Conservation (phyloP, 108 stramenopile genomes). For the Nannochloropsis salina region DNA sequence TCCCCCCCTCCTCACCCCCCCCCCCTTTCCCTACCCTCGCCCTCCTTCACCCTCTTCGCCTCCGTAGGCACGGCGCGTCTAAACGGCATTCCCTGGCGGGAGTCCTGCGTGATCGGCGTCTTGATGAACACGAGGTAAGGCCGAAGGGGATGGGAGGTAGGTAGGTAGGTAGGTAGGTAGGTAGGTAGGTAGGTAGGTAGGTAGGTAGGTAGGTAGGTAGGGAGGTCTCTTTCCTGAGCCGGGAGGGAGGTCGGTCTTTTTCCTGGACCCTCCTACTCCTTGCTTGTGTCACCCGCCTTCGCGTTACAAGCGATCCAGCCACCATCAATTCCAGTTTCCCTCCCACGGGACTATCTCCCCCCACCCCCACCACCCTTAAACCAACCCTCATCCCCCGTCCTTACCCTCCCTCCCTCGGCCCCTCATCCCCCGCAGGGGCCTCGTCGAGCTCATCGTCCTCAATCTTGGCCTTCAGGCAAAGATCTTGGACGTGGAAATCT, state of each 20-base stretch:
- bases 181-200: not conserved
- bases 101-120: slow-evolving; percentile 27
- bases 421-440: not conserved
- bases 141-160: not conserved
- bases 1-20: no score
- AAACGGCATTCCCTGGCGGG: slow-evolving; percentile 23
- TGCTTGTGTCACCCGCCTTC: no score
- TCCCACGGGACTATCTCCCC: not conserved
- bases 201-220: no score
- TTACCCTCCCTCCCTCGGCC: not conserved
- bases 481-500: slow-evolving; percentile 21
- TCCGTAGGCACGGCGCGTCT: slow-evolving; percentile 25
- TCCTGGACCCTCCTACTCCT: no score
- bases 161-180: not conserved
- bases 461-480: slow-evolving; percentile 28
- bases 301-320: no score
- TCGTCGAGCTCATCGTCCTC: slow-evolving; percentile 38
- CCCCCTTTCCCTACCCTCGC: not conserved
- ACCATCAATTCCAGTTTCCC: no score
- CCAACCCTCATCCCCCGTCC: not conserved
- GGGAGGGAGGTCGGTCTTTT: no score
- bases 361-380: not conserved
- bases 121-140: slow-evolving; percentile 34
- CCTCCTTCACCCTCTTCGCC: not conserved
- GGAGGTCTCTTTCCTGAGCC: no score